phyloP scores from a whole-genome alignment of 306 rosid species.

The Trifolium dubium region DNA sequence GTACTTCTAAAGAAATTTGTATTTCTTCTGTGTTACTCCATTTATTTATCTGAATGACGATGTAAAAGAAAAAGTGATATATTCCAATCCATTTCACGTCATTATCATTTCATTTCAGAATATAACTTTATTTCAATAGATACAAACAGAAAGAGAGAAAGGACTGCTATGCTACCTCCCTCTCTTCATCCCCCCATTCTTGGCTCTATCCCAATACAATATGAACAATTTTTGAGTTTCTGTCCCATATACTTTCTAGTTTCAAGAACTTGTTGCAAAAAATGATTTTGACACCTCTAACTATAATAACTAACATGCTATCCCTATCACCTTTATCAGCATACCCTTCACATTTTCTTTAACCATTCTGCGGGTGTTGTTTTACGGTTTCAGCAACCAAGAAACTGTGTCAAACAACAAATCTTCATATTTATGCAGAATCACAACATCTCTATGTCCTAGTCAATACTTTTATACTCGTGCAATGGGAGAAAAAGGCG shows the following conservation, averaged over 20 bases:
- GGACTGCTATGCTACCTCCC: slow-evolving; percentile 29
- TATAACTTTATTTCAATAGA: slow-evolving; percentile 33
- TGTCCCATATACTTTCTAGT: slow-evolving; percentile 35
- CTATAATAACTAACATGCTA: slow-evolving; percentile 16
- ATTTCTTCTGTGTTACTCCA: not conserved
- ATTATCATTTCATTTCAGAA: slow-evolving; percentile 33
- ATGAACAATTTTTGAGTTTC: slow-evolving; percentile 48
- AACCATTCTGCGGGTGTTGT: not conserved
- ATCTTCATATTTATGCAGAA: slow-evolving; percentile 6
- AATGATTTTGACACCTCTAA: slow-evolving; percentile 45
- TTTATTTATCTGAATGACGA: not conserved
- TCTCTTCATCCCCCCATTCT: slow-evolving; percentile 30
- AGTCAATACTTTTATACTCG: slow-evolving; percentile 55
- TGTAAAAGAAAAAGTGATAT: not conserved
- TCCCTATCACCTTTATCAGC: slow-evolving; percentile 35
- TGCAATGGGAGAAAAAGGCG: slow-evolving; percentile 87
- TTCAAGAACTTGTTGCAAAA: slow-evolving; percentile 42
- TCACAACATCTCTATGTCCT: slow-evolving; percentile 1
- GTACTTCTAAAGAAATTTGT: not conserved
- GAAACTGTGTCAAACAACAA: slow-evolving; percentile 32
- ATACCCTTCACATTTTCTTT: slow-evolving; percentile 38
- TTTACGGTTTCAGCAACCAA: slow-evolving; percentile 40
- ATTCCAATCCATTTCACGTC: slow-evolving; percentile 39
- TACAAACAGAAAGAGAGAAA: slow-evolving; percentile 38
- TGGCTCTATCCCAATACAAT: slow-evolving; percentile 41